These are phyloP conservation scores for Sporisorium graminicola DNA, from an alignment of 1,284 basidiomycete genomes.

Conservation along the genomic window DNA sequence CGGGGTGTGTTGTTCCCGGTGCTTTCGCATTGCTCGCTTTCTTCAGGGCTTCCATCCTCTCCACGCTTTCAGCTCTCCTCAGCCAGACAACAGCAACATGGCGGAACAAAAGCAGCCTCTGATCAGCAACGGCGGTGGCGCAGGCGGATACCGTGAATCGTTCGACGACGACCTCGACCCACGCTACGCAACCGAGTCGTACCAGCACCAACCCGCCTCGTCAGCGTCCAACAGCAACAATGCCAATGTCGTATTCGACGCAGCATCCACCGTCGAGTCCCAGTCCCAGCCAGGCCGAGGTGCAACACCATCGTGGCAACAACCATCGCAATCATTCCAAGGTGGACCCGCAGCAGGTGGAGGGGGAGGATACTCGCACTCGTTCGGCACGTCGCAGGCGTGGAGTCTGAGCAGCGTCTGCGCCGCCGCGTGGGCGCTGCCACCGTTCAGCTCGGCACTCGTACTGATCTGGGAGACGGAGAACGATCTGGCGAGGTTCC, in stretches of 20 bases:
- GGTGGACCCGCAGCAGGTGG: conserved; percentile 7
- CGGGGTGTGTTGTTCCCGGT: conserved; percentile 14
- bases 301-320: conserved; percentile 21
- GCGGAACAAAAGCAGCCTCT: conserved; percentile 43
- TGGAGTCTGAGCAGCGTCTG: conserved; percentile 59
- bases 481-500: conserved; percentile 62
- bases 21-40: not conserved
- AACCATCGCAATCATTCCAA: conserved; percentile 3
- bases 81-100: conserved; percentile 6
- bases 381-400: conserved; percentile 42
- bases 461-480: conserved; percentile 63
- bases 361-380: conserved; percentile 21
- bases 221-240: conserved; percentile 7
- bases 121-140: conserved; percentile 14
- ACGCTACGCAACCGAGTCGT: conserved; percentile 59
- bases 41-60: not conserved
- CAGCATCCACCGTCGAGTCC: conserved; percentile 39
- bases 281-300: conserved; percentile 20
- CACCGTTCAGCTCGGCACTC: conserved; percentile 56
- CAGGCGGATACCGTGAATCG: conserved; percentile 35
- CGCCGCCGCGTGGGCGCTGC: conserved; percentile 56
- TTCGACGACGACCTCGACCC: conserved; percentile 56
- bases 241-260: conserved; percentile 47
- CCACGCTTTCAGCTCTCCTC: no score
- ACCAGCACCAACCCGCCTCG: conserved; percentile 45